Percentiles rank a stretch among this genome's conserved stretches.
phyloP scores from a whole-genome alignment of 192 early-diverging fungal species.

The Mortierella antarctica region DNA sequence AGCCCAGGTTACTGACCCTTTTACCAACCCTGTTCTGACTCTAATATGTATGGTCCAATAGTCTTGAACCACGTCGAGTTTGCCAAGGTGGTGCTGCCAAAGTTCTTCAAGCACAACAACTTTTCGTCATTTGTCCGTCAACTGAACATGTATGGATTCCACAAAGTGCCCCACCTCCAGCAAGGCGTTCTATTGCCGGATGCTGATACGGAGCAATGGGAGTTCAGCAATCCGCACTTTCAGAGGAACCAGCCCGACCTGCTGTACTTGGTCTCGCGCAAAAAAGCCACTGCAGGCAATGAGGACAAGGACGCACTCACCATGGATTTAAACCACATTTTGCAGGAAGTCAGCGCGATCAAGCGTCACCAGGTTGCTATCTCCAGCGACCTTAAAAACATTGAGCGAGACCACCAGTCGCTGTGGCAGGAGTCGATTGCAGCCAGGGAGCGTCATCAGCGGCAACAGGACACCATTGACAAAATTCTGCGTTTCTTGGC shows the following conservation, averaged over 20 bases:
- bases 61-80: slow-evolving; percentile 82
- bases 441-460: slow-evolving; percentile 80
- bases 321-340: slow-evolving; percentile 62
- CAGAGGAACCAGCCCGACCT: slow-evolving; percentile 89
- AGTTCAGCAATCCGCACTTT: slow-evolving; percentile 93
- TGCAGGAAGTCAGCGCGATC: slow-evolving; percentile 86
- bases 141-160: slow-evolving; percentile 97
- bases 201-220: slow-evolving; percentile 83
- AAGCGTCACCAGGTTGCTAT: slow-evolving; percentile 92
- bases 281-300: slow-evolving; percentile 69
- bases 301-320: slow-evolving; percentile 56
- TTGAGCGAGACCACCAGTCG: slow-evolving; percentile 90
- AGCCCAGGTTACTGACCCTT: background rate
- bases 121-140: slow-evolving; percentile 93
- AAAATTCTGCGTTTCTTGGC: slow-evolving; percentile 94
- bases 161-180: slow-evolving; percentile 94
- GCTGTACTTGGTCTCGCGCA: slow-evolving; percentile 86
- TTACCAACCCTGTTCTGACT: background rate
- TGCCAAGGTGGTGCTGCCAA: slow-evolving; percentile 82
- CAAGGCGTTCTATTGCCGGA: slow-evolving; percentile 88
- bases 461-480: slow-evolving; percentile 93
- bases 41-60: background rate
- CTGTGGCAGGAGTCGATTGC: slow-evolving; percentile 87
- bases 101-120: slow-evolving; percentile 93
- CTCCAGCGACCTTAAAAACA: slow-evolving; percentile 82